Conservation (phyloP, 441 rosid species). For the Erodium trifolium region DNA sequence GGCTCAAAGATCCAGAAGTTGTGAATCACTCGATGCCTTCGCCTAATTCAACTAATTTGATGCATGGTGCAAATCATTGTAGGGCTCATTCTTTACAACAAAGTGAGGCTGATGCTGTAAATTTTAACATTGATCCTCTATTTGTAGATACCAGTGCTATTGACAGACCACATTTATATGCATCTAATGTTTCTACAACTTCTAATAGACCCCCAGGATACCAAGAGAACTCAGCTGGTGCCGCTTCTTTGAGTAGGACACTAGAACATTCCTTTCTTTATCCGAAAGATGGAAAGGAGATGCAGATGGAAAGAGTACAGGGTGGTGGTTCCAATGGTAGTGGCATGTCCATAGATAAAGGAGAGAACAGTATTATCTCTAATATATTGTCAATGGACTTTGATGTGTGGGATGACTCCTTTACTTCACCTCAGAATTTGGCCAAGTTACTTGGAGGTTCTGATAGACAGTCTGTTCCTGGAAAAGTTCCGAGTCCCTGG, state of each 20-base stretch:
- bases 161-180: constrained; percentile 24
- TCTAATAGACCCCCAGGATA: constrained; percentile 35
- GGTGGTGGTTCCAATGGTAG: constrained; percentile 23
- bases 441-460: constrained; percentile 50
- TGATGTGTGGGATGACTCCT: constrained; percentile 75
- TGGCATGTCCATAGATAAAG: constrained; percentile 31
- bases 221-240: constrained; percentile 31
- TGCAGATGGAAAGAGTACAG: constrained; percentile 20
- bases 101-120: constrained; percentile 31
- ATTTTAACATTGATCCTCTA: constrained; percentile 28
- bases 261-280: constrained; percentile 32
- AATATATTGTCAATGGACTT: constrained; percentile 52
- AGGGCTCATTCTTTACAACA: constrained; percentile 43
- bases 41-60: constrained; percentile 38
- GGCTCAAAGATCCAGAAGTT: constrained; percentile 55
- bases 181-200: constrained; percentile 26
- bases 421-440: constrained; percentile 56
- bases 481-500: constrained; percentile 35
- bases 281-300: constrained; percentile 38
- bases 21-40: constrained; percentile 27
- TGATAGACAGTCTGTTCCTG: constrained; percentile 43
- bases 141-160: constrained; percentile 31
- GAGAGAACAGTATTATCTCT: constrained; percentile 65
- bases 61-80: constrained; percentile 32
- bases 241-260: background rate